phyloP scores from a whole-genome alignment of 129 eudicot species.

The Escallonia rubra region DNA sequence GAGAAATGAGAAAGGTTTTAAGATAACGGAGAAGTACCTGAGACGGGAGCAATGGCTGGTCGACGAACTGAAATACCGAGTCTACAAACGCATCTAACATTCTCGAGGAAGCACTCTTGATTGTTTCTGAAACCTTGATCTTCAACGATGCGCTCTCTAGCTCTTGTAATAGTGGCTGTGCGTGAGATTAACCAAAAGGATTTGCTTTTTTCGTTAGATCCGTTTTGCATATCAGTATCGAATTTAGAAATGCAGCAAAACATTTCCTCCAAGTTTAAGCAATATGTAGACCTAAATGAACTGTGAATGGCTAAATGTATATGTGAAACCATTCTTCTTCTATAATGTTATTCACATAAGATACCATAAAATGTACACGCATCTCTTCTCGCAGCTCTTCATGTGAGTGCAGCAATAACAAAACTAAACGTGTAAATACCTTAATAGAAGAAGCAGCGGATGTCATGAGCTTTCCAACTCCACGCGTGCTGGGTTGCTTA shows the following conservation, averaged over 20 bases:
- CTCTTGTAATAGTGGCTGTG: neutral
- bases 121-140: slow-evolving; percentile 1
- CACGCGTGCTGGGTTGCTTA: neutral
- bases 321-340: no score
- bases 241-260: no score
- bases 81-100: slow-evolving; percentile 17
- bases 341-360: no score
- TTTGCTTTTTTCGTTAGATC: neutral
- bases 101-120: slow-evolving; percentile 11
- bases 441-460: neutral
- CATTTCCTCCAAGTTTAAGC: neutral
- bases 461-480: neutral
- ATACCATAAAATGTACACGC: no score
- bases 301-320: no score
- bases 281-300: no score
- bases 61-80: slow-evolving; percentile 22
- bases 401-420: neutral
- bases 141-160: neutral
- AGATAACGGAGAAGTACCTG: slow-evolving; percentile 14
- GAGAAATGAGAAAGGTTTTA: neutral
- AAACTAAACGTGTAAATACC: neutral
- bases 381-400: neutral
- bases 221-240: neutral
- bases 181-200: neutral
- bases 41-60: slow-evolving; percentile 27